A percentile compares a stretch with the other conserved stretches of the same genome.
These are phyloP conservation scores for Amanita thiersii DNA, from an alignment of 768 basidiomycete species.

Conservation along the genomic window DNA sequence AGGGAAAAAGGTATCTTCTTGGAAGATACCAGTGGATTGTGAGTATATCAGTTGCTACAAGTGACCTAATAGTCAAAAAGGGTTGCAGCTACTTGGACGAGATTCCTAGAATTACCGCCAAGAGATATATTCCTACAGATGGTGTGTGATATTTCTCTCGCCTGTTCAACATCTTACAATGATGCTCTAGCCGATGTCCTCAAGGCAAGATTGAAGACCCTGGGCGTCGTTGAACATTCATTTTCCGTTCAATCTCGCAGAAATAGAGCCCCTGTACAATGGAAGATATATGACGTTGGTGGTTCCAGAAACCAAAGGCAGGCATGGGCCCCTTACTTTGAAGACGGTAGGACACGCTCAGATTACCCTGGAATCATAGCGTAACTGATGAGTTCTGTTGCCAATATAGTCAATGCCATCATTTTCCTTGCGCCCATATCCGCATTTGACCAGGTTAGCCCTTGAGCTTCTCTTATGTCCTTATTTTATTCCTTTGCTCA, in stretches of 20 bases:
- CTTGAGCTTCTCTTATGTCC: constrained; percentile 8
- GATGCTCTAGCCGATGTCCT: constrained; percentile 57
- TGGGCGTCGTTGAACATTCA: constrained; percentile 73
- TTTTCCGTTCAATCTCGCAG: constrained; percentile 57
- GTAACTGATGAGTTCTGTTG: constrained; percentile 6
- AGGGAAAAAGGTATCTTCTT: constrained; percentile 59
- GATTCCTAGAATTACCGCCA: constrained; percentile 71
- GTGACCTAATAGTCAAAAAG: constrained; percentile 9
- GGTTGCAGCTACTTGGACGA: constrained; percentile 66
- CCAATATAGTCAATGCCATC: constrained; percentile 64
- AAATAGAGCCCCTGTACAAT: constrained; percentile 47
- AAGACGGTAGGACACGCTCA: constrained; percentile 50
- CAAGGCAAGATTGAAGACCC: constrained; percentile 75
- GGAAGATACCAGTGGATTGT: constrained; percentile 86
- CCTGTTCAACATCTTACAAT: background rate
- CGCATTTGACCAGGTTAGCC: constrained; percentile 64
- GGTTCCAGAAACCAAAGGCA: constrained; percentile 75
- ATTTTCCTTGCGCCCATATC: constrained; percentile 87
- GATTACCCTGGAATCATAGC: background rate
- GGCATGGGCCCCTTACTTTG: constrained; percentile 86
- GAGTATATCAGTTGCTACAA: constrained; percentile 21
- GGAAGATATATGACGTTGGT: constrained; percentile 85
- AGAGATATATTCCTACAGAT: constrained; percentile 76
- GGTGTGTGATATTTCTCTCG: constrained; percentile 26
- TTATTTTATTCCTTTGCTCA: constrained; percentile 6